A percentile compares a stretch with the other conserved stretches of the same genome.
Evolutionary conservation across 1,139 yeast species (phyloP).

Genomic region (Pichia kudriavzevii): DNA sequence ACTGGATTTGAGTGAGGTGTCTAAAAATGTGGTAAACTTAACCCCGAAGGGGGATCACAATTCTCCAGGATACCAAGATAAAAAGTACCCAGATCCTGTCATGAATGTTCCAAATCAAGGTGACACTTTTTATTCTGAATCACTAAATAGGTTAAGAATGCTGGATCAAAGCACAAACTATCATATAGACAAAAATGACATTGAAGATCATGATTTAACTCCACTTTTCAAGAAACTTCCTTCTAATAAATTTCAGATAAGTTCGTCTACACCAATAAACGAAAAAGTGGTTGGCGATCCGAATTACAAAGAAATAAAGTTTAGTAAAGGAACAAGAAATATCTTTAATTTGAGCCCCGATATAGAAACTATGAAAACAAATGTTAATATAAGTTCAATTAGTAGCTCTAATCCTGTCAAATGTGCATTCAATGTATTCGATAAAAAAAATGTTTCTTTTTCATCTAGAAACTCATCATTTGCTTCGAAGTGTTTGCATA

Average conservation of each 20-base stretch:
- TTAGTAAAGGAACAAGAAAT: slow-evolving; percentile 4
- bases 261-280: slow-evolving; percentile 5
- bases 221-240: slow-evolving; percentile 9
- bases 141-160: neutral
- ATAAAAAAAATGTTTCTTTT: slow-evolving; percentile 32
- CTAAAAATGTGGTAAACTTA: too few relatives aligned
- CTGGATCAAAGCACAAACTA: neutral
- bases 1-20: too few relatives aligned
- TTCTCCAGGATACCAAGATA: slow-evolving; percentile 10
- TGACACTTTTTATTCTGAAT: slow-evolving; percentile 21
- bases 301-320: slow-evolving; percentile 7
- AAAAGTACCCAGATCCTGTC: slow-evolving; percentile 18
- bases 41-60: slow-evolving; percentile 18
- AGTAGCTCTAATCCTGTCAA: slow-evolving; percentile 31
- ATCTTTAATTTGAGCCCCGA: slow-evolving; percentile 17
- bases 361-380: slow-evolving; percentile 24
- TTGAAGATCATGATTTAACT: slow-evolving; percentile 16
- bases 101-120: slow-evolving; percentile 21
- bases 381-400: slow-evolving; percentile 24
- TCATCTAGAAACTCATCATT: slow-evolving; percentile 13
- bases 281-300: neutral
- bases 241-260: slow-evolving; percentile 1
- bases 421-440: slow-evolving; percentile 38
- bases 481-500: slow-evolving; percentile 15
- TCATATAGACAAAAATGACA: neutral